Percentiles rank a stretch among this genome's conserved stretches.
Conservation (phyloP, 257 asterid species). For the Ilex aquifolium region DNA sequence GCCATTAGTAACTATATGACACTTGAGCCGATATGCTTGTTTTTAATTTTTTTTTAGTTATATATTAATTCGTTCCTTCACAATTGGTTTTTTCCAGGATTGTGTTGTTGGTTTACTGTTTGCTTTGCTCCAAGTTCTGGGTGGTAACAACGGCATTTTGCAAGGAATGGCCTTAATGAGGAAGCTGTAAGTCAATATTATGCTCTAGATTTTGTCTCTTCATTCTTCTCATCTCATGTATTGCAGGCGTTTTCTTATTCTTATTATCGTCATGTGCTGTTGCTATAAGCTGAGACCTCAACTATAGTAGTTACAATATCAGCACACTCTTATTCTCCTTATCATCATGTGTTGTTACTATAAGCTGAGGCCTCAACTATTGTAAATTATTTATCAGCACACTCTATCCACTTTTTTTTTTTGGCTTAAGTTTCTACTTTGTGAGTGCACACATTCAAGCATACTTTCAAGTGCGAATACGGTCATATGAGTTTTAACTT, state of each 20-base stretch:
- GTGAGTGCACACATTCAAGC: neutral
- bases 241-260: neutral
- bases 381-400: neutral
- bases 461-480: neutral
- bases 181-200: conserved; percentile 51
- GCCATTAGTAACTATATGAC: neutral
- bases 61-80: conserved; percentile 3
- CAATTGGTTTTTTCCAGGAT: conserved; percentile 40
- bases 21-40: neutral
- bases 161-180: conserved; percentile 88
- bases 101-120: conserved; percentile 94
- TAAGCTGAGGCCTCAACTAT: neutral
- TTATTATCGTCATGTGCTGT: neutral
- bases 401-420: neutral
- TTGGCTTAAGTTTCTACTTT: neutral
- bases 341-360: neutral
- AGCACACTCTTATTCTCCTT: neutral
- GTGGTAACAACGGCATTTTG: conserved; percentile 81
- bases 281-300: neutral
- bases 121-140: conserved; percentile 89
- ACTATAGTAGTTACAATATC: neutral
- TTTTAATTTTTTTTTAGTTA: neutral
- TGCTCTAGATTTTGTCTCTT: conserved; percentile 4
- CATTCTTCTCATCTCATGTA: conserved; percentile 11
- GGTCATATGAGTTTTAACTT: neutral